Evolutionary conservation across 2,329 filamentous ascomycete species (phyloP).

Genomic region (Xylaria sp.): DNA sequence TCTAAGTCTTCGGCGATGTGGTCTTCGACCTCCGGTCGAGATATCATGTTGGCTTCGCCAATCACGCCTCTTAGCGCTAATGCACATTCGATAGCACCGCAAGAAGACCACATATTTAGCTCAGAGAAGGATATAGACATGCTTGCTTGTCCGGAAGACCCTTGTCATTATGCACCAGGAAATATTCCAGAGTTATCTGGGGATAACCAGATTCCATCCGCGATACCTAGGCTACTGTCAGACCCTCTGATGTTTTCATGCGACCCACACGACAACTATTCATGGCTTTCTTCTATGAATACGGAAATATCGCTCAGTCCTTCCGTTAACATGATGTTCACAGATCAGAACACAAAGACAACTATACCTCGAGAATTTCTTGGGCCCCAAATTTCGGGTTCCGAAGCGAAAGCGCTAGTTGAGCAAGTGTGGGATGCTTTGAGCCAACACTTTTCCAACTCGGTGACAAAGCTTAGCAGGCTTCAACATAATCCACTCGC

Average conservation of each 20-base stretch:
- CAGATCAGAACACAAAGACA: slow-evolving; percentile 45
- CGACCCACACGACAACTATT: slow-evolving; percentile 49
- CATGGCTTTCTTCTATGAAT: slow-evolving; percentile 50
- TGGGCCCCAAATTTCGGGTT: slow-evolving; percentile 42
- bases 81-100: slow-evolving; percentile 37
- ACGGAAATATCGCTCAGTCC: slow-evolving; percentile 52
- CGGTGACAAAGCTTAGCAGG: slow-evolving; percentile 56
- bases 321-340: slow-evolving; percentile 53
- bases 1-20: slow-evolving; percentile 51
- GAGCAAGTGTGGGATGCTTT: slow-evolving; percentile 59
- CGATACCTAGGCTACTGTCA: slow-evolving; percentile 49
- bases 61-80: slow-evolving; percentile 54
- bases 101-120: slow-evolving; percentile 48
- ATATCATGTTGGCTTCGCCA: slow-evolving; percentile 60
- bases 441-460: slow-evolving; percentile 59
- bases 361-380: slow-evolving; percentile 40
- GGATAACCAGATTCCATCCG: slow-evolving; percentile 53
- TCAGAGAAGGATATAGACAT: slow-evolving; percentile 41
- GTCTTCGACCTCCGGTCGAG: slow-evolving; percentile 55
- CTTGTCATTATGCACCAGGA: slow-evolving; percentile 45
- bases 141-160: slow-evolving; percentile 45
- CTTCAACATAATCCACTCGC: slow-evolving; percentile 57
- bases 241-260: slow-evolving; percentile 55
- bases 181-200: slow-evolving; percentile 58
- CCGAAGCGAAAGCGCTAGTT: slow-evolving; percentile 56